Base-by-base conservation (phyloP, 352 stramenopile genomes). In the Phytopythium montanum region DNA sequence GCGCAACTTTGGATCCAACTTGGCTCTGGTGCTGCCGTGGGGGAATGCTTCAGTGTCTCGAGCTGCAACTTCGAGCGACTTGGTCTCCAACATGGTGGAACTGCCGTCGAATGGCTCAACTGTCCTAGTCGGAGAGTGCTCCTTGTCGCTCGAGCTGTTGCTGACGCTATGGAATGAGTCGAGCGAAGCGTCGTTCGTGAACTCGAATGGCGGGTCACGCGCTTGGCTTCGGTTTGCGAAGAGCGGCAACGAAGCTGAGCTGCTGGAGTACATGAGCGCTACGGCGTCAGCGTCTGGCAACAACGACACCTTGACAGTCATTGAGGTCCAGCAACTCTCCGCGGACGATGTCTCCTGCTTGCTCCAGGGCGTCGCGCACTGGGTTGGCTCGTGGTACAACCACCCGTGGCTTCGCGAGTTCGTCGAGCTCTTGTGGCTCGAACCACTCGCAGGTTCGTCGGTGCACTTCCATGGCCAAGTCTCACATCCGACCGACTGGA, bases 351-450 rank as follows among this genome's bases (percentile, higher is more conserved):
- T 75, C 6, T 74, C 60, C 7, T 90, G 80, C 39, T 63, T 68
- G 0, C 54, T 82, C 18, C 64, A 86, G 29, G 53, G 72, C 5
- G 61, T 79, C 8, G 66, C 61, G 0, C 70, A 87, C 50, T 90
- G 80, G 80, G 14, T 90, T 4, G 34, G 66, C 14, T 88, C 80
- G 7, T 87, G 77, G 72, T 64, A 75, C 12, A 71, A 64, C 19
- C 77, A 88, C 23, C 80, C 80, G 8, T 64, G 54, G 28, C 66
- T 79, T 54, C 61, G 62, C 12, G 62, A 78, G 53, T 79, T 86
- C 44, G 66, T 86, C 9, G 78, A 90, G 56, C 66, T 72, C 29
- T 61, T 83, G 23, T 90, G 78, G 80, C 48, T 76, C 12, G 49
- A 70, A 29, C 14, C 54, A 2, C 26, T 61, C 0, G 45, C 61